phyloP scores from a whole-genome alignment of 2,329 filamentous ascomycete species.

The Colletotrichum sp. region DNA sequence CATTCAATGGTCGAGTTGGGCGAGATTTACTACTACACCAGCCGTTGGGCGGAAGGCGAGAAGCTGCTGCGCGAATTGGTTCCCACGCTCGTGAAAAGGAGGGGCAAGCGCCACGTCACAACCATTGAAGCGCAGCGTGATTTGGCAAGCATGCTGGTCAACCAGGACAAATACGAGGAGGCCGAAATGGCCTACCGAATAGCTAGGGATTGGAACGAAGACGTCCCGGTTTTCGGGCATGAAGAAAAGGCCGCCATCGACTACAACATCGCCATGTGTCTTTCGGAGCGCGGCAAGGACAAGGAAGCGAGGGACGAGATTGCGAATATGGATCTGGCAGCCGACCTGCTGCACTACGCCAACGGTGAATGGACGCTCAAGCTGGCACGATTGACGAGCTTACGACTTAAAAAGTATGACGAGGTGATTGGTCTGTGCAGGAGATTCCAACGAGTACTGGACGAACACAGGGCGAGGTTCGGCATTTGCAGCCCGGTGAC shows the following conservation, averaged over 20 bases:
- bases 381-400: conserved; percentile 20
- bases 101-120: conserved; percentile 19
- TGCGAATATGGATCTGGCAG: conserved; percentile 19
- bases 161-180: conserved; percentile 22
- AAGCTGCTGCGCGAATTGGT: conserved; percentile 23
- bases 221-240: conserved; percentile 19
- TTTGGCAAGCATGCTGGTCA: conserved; percentile 23
- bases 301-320: conserved; percentile 16
- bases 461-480: conserved; percentile 16
- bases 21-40: conserved; percentile 27
- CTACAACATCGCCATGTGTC: conserved; percentile 25
- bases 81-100: conserved; percentile 14
- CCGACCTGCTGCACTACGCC: conserved; percentile 23
- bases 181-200: conserved; percentile 21
- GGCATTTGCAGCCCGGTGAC: conserved; percentile 14
- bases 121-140: conserved; percentile 25
- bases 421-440: conserved; percentile 21
- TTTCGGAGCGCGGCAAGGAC: conserved; percentile 21
- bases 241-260: conserved; percentile 25
- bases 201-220: conserved; percentile 22
- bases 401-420: conserved; percentile 14
- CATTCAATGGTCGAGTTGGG: conserved; percentile 26
- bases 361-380: conserved; percentile 25
- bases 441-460: conserved; percentile 16
- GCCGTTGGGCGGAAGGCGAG: conserved; percentile 23